Conservation (phyloP, 2,329 filamentous ascomycete species). For the Cytospora schulzeri region DNA sequence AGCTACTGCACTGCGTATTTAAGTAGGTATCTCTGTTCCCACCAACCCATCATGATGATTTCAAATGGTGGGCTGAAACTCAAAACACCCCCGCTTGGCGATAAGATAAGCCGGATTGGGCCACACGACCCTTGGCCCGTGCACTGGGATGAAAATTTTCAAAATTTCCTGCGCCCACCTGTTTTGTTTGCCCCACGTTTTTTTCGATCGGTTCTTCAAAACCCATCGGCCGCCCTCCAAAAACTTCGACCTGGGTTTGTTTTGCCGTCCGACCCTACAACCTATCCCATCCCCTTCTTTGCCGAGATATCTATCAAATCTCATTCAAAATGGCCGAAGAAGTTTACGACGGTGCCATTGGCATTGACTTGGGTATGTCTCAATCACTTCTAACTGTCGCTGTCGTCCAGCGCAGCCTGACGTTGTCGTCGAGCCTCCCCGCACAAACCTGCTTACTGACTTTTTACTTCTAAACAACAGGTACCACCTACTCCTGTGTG, state of each 20-base stretch:
- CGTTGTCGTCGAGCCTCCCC: constrained; percentile 2
- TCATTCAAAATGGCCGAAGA: constrained; percentile 82
- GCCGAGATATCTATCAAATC: constrained; percentile 17
- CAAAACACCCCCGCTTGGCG: background rate
- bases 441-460: constrained; percentile 31
- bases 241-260: constrained; percentile 14
- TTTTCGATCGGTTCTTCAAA: constrained; percentile 22
- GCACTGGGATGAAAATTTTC: constrained; percentile 25
- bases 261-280: constrained; percentile 22
- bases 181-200: constrained; percentile 25
- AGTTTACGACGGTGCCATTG: constrained; percentile 99
- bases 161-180: constrained; percentile 24
- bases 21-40: background rate
- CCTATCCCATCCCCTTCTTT: constrained; percentile 14
- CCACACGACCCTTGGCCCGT: constrained; percentile 17
- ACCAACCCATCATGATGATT: background rate
- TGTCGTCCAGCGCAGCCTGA: background rate
- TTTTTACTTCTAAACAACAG: constrained; percentile 47
- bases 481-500: constrained; percentile 99
- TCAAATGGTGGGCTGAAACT: background rate
- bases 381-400: background rate
- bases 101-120: background rate
- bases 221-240: constrained; percentile 23
- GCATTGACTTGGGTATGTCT: constrained; percentile 95
- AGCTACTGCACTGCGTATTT: no score